phyloP scores from a whole-genome alignment of 116 monocot species.

The Dioscorea cayenensis region DNA sequence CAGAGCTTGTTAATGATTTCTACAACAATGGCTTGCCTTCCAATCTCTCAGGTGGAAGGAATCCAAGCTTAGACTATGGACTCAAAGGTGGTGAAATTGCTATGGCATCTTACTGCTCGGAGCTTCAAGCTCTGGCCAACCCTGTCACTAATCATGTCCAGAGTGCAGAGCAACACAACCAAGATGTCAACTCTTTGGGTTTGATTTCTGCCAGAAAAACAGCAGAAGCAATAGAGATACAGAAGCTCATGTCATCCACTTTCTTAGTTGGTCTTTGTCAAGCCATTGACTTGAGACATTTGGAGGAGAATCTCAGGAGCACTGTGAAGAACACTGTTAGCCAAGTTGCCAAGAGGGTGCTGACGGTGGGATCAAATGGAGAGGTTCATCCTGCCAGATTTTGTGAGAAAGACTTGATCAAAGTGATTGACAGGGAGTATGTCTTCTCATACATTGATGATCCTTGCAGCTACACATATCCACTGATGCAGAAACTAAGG shows the following conservation, averaged over 20 bases:
- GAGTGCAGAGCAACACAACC: slow-evolving; percentile 14
- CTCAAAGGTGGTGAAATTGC: slow-evolving; percentile 8
- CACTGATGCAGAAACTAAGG: slow-evolving; percentile 24
- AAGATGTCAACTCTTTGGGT: slow-evolving; percentile 10
- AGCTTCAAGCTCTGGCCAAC: not conserved
- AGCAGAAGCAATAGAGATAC: not conserved
- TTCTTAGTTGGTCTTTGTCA: slow-evolving; percentile 7
- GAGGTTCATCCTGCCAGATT: slow-evolving; percentile 5
- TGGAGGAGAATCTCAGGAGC: slow-evolving; percentile 10
- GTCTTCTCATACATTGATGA: slow-evolving; percentile 45
- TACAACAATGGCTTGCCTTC: slow-evolving; percentile 22
- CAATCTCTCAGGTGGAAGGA: slow-evolving; percentile 2
- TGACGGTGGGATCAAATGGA: not conserved
- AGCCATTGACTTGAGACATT: slow-evolving; percentile 6
- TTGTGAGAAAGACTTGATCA: slow-evolving; percentile 33
- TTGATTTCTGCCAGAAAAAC: slow-evolving; percentile 5
- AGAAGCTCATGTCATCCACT: slow-evolving; percentile 4
- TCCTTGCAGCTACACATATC: slow-evolving; percentile 26
- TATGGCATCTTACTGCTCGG: slow-evolving; percentile 8
- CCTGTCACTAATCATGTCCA: slow-evolving; percentile 7
- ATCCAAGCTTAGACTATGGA: slow-evolving; percentile 7
- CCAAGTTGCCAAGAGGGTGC: not conserved
- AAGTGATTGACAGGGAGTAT: slow-evolving; percentile 28
- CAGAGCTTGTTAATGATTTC: slow-evolving; percentile 26
- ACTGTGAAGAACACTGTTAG: slow-evolving; percentile 2